A percentile compares a stretch with the other conserved stretches of the same genome.
These are phyloP conservation scores for Shiraia bambusicola DNA, from an alignment of 2,329 filamentous ascomycete genomes.

Conservation along the genomic window DNA sequence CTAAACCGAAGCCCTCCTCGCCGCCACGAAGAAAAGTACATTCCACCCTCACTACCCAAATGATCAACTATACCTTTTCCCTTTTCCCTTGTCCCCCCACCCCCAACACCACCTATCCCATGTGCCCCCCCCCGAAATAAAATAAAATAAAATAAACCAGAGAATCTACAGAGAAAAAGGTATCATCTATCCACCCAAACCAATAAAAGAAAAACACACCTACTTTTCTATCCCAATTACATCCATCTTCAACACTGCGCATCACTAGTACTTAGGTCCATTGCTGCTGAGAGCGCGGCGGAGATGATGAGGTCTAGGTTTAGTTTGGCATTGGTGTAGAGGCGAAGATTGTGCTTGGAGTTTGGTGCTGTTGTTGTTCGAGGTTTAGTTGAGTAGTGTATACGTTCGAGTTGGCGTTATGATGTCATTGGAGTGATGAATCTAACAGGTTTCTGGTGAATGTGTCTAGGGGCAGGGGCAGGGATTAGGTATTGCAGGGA, in stretches of 20 bases:
- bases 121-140: slow-evolving; percentile 2
- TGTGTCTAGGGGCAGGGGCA: neutral
- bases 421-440: slow-evolving; percentile 4
- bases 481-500: neutral
- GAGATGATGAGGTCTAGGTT: slow-evolving; percentile 43
- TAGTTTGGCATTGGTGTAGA: slow-evolving; percentile 39
- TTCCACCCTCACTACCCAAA: slow-evolving; percentile 39
- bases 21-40: no score
- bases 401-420: slow-evolving; percentile 2
- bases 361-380: neutral
- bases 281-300: slow-evolving; percentile 37
- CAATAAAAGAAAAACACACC: slow-evolving; percentile 20
- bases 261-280: no score
- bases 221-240: no score
- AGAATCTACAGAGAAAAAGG: no score
- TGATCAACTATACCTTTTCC: slow-evolving; percentile 32
- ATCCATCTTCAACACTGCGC: slow-evolving; percentile 26
- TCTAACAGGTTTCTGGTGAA: slow-evolving; percentile 7
- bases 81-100: slow-evolving; percentile 15
- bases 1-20: no score
- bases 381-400: slow-evolving; percentile 4
- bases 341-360: no score
- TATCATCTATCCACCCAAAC: no score
- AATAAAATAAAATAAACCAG: no score
- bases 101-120: slow-evolving; percentile 7